phyloP scores from a whole-genome alignment of 2,329 filamentous ascomycete species.

The Neurospora sp. region DNA sequence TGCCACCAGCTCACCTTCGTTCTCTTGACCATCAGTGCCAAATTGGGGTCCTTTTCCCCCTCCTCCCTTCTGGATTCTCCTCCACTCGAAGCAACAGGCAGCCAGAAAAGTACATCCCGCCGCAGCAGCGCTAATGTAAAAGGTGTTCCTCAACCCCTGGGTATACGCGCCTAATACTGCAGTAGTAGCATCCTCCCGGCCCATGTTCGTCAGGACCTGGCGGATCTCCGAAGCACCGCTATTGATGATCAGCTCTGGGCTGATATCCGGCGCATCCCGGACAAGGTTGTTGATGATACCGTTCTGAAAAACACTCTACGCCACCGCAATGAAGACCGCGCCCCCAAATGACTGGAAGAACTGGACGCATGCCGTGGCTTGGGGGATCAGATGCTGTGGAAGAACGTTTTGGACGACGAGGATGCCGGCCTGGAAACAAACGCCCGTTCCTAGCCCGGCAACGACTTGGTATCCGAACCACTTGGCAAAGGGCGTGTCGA shows the following conservation, averaged over 20 bases:
- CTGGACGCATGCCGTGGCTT: conserved; percentile 33
- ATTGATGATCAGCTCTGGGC: background rate
- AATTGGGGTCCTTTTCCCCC: no score
- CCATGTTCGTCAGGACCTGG: background rate
- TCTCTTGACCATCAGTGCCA: no score
- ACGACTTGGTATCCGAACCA: conserved; percentile 35
- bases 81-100: background rate
- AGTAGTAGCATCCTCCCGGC: background rate
- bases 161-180: background rate
- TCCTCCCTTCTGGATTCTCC: background rate
- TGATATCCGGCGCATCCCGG: background rate
- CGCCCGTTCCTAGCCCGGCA: conserved; percentile 34
- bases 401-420: conserved; percentile 38
- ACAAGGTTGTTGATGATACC: background rate
- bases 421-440: conserved; percentile 32
- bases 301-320: conserved; percentile 33
- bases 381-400: conserved; percentile 28
- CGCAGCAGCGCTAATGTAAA: background rate
- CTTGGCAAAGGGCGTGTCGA: conserved; percentile 30
- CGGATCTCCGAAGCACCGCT: background rate
- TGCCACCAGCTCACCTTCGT: no score
- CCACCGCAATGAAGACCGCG: conserved; percentile 35
- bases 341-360: conserved; percentile 37
- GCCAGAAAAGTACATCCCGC: background rate
- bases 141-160: background rate